Base-by-base conservation (phyloP, 2,329 filamentous ascomycete species). In the Fusarium solani-melongenae region DNA sequence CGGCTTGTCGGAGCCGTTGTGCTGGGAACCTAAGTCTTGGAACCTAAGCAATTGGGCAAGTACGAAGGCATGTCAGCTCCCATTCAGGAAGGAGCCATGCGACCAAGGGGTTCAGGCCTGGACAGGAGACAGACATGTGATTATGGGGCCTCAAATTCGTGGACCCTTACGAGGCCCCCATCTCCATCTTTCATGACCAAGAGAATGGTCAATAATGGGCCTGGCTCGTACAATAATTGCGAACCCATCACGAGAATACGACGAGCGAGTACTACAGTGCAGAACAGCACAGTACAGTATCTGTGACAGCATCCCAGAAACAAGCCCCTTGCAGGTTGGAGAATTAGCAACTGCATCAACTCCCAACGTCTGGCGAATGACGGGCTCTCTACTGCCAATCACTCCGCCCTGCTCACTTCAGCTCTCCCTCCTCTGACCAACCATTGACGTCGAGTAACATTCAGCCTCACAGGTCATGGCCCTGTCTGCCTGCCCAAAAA, bases 51-150 rank as follows among this genome's bases (percentile, higher is more conserved):
- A 56, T 36, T 70, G 39, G 69, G 72, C 49, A 69, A 63, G 64
- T 60, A 61, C 39, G 36, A 34, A 36, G 39, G 56, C 49, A 55
- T 38, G 39, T 38, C 38, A 60, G 20, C 61, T 57, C 67, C 62
- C 63, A 51, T 68, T 66, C 60, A 51, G 73, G 70, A 76, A 75
- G 62, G 73, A 71, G 73, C 73, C 55, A 72, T 62, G 66, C 57
- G 38, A 31, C 61, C 62, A 53, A 59, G 20, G 38, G 44, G 44
- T 57, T 63, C 24, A 17, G 17, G 44, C 10, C 15, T 49, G 24
- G 58, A 49, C 59, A 58, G 24, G n/a, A 49, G 41, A 55, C 38
- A 36, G 27, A 49, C 75, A 77, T 77, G 75, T 77, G 73, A 77
- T 69, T 67, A 77, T 75, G 64, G 63, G 63, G 34, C 62, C 62